Percentiles rank a stretch among this genome's conserved stretches.
Conservation (phyloP, 108 stramenopile genomes). For the Cyclostephanos invisitatus region DNA sequence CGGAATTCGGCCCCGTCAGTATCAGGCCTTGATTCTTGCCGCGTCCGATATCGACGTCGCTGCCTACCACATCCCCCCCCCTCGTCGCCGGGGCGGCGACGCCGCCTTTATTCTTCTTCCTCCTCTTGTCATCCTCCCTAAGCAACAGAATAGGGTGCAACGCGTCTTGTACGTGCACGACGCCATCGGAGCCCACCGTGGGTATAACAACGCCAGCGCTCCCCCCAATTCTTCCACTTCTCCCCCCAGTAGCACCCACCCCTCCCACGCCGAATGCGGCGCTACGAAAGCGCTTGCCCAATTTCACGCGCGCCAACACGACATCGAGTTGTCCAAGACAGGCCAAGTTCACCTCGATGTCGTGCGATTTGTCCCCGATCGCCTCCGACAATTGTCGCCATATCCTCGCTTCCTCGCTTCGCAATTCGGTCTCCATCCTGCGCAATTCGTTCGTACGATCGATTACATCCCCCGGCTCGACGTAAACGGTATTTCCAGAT, state of each 20-base stretch:
- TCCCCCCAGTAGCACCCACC: too few relatives aligned
- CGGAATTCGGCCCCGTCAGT: conserved; percentile 91
- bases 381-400: conserved; percentile 69
- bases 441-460: conserved; percentile 90
- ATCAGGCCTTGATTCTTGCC: conserved; percentile 82
- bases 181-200: conserved; percentile 79
- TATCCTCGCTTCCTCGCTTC: conserved; percentile 77
- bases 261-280: too few relatives aligned
- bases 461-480: conserved; percentile 88
- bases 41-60: conserved; percentile 80
- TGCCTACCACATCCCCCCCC: conserved; percentile 74
- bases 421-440: conserved; percentile 67
- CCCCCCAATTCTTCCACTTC: not conserved
- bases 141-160: conserved; percentile 90
- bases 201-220: conserved; percentile 65
- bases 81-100: too few relatives aligned
- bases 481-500: conserved; percentile 91
- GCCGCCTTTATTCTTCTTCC: not conserved
- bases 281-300: conserved; percentile 57
- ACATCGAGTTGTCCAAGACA: conserved; percentile 82
- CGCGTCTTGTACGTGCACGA: conserved; percentile 72
- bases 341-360: conserved; percentile 52
- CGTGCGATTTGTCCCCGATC: conserved; percentile 52
- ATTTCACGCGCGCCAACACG: conserved; percentile 63
- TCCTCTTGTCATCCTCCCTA: conserved; percentile 38